A percentile compares a stretch with the other conserved stretches of the same genome.
These are phyloP conservation scores for Penicillium sp. DNA, from an alignment of 2,329 filamentous ascomycete species.

Conservation along the genomic window DNA sequence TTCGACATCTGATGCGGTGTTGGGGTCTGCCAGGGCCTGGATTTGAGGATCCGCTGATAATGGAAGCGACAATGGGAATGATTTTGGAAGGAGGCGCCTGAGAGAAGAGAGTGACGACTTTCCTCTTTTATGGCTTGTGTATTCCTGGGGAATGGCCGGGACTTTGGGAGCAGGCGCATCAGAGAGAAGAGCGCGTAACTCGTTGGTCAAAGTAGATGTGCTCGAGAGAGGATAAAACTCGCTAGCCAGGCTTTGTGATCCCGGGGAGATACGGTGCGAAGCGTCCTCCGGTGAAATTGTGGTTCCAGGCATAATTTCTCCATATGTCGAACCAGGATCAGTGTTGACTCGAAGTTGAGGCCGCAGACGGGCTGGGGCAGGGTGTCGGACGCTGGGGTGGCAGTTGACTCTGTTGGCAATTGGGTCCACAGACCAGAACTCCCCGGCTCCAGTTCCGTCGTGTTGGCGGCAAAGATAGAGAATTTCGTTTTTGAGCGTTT, in stretches of 20 bases:
- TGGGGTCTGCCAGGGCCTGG: conserved; percentile 30
- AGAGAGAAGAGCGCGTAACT: conserved; percentile 17
- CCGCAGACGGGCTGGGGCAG: conserved; percentile 26
- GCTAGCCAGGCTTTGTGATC: conserved; percentile 16
- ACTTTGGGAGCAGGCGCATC: conserved; percentile 25
- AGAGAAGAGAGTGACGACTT: conserved; percentile 36
- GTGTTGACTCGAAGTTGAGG: conserved; percentile 32
- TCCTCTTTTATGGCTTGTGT: conserved; percentile 24
- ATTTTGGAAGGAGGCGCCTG: conserved; percentile 32
- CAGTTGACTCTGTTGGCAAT: conserved; percentile 26
- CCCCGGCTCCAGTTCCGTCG: conserved; percentile 27
- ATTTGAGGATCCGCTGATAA: conserved; percentile 39
- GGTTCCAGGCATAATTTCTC: conserved; percentile 30
- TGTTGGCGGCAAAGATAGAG: conserved; percentile 36
- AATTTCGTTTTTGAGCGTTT: conserved; percentile 36
- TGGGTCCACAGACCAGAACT: conserved; percentile 22
- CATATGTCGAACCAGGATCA: conserved; percentile 24
- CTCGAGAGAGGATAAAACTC: conserved; percentile 25
- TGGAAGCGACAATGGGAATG: conserved; percentile 26
- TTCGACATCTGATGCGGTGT: conserved; percentile 24
- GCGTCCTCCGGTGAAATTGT: conserved; percentile 24
- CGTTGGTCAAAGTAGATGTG: conserved; percentile 27
- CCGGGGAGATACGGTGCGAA: conserved; percentile 13
- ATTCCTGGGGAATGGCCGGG: conserved; percentile 15
- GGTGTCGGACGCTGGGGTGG: conserved; percentile 31